Base-by-base conservation (phyloP, 2,329 filamentous ascomycete species). In the Penicillium frequentans region DNA sequence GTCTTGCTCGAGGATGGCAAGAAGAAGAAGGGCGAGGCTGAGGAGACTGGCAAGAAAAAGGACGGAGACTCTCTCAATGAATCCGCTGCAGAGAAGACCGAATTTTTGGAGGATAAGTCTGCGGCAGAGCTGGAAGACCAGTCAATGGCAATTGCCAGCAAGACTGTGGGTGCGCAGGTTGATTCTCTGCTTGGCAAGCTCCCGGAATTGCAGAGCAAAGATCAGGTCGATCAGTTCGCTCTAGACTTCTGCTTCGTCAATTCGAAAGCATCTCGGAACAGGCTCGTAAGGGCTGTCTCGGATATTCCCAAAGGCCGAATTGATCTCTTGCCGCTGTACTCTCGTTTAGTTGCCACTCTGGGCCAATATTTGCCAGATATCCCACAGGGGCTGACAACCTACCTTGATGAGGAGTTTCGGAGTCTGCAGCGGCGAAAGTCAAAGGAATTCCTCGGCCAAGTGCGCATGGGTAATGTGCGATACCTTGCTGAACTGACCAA, bases 161-260 rank as follows among this genome's bases (percentile, higher is more conserved):
- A 97, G 78, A 96, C 92, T 3, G 95, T 98, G 57, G 95, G 95
- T 49, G 93, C 95, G 3, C 95, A 99, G 73, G 95, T 99, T 2
- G 96, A 99, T 73, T 90, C 91, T 16, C 81, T 99, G 39, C 81
- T 99, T 29, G 84, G 91, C 23, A 88, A 91, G 23, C 82, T 99
- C n/a, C 92, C 93, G 0, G 93, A 98, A 59, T 80, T 99, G 52
- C 93, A 90, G 37, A 93, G 85, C 69, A 98, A 97, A 70, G 96
- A 99, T 50, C 81, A 87, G 50, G 91, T 97, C 54, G 95, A 99
- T 70, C 89, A 97, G 72, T 87, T 90, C 47, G 95, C 96, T 8
- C 89, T 97, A 60, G 93, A 98, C 69, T 99, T 99, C 71, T 98
- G 95, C 77, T 99, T 97, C 69, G 81, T 99, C 58, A 99, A 99